A percentile compares a stretch with the other conserved stretches of the same genome.
Conservation (phyloP, 257 asterid genomes). For the Primulina eburnea region DNA sequence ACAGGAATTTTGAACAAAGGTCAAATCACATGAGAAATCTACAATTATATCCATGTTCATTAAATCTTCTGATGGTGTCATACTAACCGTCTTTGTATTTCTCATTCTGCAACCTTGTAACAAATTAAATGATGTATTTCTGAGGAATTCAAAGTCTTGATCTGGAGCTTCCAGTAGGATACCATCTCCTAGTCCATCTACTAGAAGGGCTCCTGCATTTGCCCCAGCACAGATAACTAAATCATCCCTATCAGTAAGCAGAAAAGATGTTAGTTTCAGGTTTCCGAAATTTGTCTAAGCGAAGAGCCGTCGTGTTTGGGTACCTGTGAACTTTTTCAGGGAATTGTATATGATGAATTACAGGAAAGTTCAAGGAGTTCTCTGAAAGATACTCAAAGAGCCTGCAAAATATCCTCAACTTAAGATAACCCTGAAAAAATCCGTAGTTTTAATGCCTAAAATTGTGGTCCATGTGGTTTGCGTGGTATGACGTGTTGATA, state of each 20-base stretch:
- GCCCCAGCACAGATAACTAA: slow-evolving; percentile 91
- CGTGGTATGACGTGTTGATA: too few relatives aligned
- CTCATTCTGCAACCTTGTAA: slow-evolving; percentile 99
- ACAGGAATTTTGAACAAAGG: background rate
- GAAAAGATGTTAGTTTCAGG: slow-evolving; percentile 20
- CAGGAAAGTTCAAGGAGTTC: slow-evolving; percentile 78
- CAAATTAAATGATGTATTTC: slow-evolving; percentile 89
- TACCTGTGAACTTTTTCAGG: slow-evolving; percentile 80
- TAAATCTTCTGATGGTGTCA: background rate
- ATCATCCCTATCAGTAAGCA: slow-evolving; percentile 61
- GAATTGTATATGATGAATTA: slow-evolving; percentile 87
- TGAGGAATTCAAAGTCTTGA: slow-evolving; percentile 78
- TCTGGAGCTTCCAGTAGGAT: slow-evolving; percentile 80
- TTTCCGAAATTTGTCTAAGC: slow-evolving; percentile 9
- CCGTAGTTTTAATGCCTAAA: too few relatives aligned
- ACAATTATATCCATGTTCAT: slow-evolving; percentile 1
- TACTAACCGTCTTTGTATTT: slow-evolving; percentile 88
- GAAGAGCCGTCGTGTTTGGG: slow-evolving; percentile 18
- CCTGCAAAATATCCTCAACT: slow-evolving; percentile 48
- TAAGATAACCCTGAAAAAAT: slow-evolving; percentile 1
- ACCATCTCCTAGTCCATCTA: slow-evolving; percentile 98
- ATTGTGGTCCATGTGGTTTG: too few relatives aligned
- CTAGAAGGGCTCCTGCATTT: slow-evolving; percentile 86
- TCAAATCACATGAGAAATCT: slow-evolving; percentile 4
- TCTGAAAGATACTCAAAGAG: slow-evolving; percentile 84